Base-by-base conservation (phyloP, 2,329 filamentous ascomycete species). In the Epichloe coenophiala region DNA sequence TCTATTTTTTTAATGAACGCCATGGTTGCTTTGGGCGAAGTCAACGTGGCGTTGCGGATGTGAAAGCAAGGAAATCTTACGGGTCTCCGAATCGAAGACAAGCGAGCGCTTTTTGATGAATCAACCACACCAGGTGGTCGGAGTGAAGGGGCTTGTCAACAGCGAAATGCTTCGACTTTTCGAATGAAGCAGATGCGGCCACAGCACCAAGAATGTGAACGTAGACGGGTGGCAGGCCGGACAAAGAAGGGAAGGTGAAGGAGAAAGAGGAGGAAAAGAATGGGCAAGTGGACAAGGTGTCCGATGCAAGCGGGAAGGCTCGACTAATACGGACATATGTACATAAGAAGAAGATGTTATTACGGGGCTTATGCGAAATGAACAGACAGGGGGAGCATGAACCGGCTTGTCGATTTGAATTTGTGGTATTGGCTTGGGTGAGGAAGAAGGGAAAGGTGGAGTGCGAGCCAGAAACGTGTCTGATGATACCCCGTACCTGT, bases 1-100 rank as follows among this genome's bases (percentile, higher is more conserved):
- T 90, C 91, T 65, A 97, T 81, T 67, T 94, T 95, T 76, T 95
- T 95, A 69, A 73, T 76, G 61, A 80, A 72, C 59, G 74, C 70
- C 76, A 79, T 80, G 36, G 41, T 65, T 39, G 44, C 46, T n/a
- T 37, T 15, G 3, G 41, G n/a, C 13, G 2, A n/a, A 21, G 15
- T 27, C 4, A 42, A 35, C 5, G 11, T 11, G 11, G 3, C 21
- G n/a, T 39, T 19, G 27, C n/a, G 40, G 35, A 44, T 45, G 42
- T 12, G 35, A n/a, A 31, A 31, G 36, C 17, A 23, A 3, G 23
- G 12, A 12, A 8, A 15, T 23, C 12, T 12, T n/a, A 15, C 4
- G 19, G 5, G 37, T 23, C 15, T 27, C 12, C 15, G 33, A 15
- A 27, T 27, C 13, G 35, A 45, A 15, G 42, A 9, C 23, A 21